These are phyloP conservation scores for Endotrypanum monterogeii DNA, from an alignment of 208 protist genomes.

Conservation along the genomic window DNA sequence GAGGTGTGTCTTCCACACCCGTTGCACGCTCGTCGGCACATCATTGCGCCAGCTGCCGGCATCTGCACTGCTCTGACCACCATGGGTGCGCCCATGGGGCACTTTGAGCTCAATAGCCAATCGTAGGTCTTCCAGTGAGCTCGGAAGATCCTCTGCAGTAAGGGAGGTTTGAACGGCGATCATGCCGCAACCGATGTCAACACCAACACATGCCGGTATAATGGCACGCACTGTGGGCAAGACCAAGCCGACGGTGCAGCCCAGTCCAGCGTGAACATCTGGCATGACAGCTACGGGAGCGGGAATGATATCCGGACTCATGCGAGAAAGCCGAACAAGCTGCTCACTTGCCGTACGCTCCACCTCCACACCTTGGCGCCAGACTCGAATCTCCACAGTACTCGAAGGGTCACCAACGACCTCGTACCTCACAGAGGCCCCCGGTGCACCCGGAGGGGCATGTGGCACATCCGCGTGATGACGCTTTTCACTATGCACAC, in stretches of 20 bases:
- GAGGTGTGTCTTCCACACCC: constrained; percentile 65
- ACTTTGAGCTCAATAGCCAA: constrained; percentile 74
- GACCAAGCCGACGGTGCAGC: constrained; percentile 85
- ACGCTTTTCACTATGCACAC: not conserved
- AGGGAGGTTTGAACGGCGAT: constrained; percentile 78
- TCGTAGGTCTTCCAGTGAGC: constrained; percentile 62
- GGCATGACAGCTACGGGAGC: constrained; percentile 88
- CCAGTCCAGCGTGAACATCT: constrained; percentile 86
- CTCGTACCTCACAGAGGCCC: constrained; percentile 14
- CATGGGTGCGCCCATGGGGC: constrained; percentile 82
- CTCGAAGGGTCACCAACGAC: constrained; percentile 35
- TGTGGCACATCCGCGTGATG: not conserved
- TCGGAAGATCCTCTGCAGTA: constrained; percentile 61
- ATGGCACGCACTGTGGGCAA: constrained; percentile 80
- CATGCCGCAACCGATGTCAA: constrained; percentile 93
- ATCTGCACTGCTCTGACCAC: constrained; percentile 48
- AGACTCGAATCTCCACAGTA: constrained; percentile 56
- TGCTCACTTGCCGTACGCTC: constrained; percentile 59
- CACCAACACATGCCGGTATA: constrained; percentile 87
- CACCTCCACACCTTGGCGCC: constrained; percentile 66
- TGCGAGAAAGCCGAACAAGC: constrained; percentile 48
- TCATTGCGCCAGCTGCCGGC: constrained; percentile 70
- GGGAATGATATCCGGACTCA: constrained; percentile 54
- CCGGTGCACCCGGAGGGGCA: not conserved
- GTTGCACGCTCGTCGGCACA: constrained; percentile 45